Percentiles rank a stretch among this genome's conserved stretches.
Evolutionary conservation across 148 eudicot species (phyloP).

Genomic region (Bassia scoparia): DNA sequence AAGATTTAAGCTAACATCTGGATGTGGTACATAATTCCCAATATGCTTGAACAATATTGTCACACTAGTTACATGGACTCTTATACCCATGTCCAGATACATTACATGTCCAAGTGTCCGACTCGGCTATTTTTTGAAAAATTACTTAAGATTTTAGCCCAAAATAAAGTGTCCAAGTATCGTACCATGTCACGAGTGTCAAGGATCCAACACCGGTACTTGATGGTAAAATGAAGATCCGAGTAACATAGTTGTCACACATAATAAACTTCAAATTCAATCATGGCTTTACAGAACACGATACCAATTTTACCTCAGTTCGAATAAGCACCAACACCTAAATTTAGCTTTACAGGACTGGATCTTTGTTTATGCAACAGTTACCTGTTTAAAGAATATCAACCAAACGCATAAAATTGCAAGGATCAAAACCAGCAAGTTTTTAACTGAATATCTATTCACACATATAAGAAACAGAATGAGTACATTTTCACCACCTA

Average conservation of each 20-base stretch:
- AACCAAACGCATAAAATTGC: neutral
- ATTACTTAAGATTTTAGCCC: no score
- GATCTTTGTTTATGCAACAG: slow-evolving; percentile 95
- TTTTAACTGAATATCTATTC: neutral
- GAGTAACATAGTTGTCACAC: neutral
- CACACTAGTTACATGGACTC: no score
- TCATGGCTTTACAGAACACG: neutral
- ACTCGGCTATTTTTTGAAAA: no score
- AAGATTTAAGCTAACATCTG: neutral
- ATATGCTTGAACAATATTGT: neutral
- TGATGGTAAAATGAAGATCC: no score
- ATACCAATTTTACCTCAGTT: slow-evolving; percentile 57
- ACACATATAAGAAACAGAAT: neutral
- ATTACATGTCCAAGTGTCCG: no score
- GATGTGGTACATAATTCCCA: neutral
- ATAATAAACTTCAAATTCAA: slow-evolving; percentile 3
- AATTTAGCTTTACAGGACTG: slow-evolving; percentile 80
- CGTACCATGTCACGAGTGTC: no score
- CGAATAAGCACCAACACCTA: slow-evolving; percentile 99
- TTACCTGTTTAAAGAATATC: slow-evolving; percentile 54
- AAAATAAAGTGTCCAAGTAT: no score
- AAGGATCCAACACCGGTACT: no score
- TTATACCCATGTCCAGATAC: no score
- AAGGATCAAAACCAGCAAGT: neutral
- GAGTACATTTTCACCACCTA: neutral